Conservation (phyloP, 2,329 filamentous ascomycete genomes). For the Hypocreales sp. region DNA sequence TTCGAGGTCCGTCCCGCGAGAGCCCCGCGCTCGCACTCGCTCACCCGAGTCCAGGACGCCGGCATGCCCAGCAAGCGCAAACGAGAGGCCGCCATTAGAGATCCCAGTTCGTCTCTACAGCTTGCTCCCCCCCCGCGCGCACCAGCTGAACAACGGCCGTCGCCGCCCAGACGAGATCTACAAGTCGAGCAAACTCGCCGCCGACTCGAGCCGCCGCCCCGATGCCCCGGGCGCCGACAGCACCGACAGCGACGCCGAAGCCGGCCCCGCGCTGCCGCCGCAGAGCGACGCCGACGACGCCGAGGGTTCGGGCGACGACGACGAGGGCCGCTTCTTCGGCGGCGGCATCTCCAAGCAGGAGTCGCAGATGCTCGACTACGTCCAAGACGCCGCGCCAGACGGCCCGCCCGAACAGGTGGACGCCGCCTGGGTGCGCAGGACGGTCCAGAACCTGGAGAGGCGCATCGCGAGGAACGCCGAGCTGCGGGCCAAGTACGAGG, state of each 20-base stretch:
- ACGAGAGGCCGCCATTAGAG: slow-evolving; percentile 41
- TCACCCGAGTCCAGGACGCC: slow-evolving; percentile 15
- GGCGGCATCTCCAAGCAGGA: slow-evolving; percentile 74
- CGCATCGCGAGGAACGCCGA: slow-evolving; percentile 85
- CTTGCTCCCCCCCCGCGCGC: too few relatives aligned
- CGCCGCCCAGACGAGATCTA: slow-evolving; percentile 52
- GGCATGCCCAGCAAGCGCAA: slow-evolving; percentile 45
- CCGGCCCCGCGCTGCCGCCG: slow-evolving; percentile 29
- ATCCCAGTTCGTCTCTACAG: slow-evolving; percentile 38
- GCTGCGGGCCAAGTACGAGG: slow-evolving; percentile 70
- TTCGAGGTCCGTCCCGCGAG: slow-evolving; percentile 27
- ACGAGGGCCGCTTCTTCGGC: slow-evolving; percentile 91
- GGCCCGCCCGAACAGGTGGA: slow-evolving; percentile 59
- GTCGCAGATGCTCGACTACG: slow-evolving; percentile 71
- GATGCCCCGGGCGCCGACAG: slow-evolving; percentile 26
- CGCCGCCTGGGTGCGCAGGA: slow-evolving; percentile 64
- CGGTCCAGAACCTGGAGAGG: slow-evolving; percentile 74
- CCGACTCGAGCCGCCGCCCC: slow-evolving; percentile 28
- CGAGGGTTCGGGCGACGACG: slow-evolving; percentile 49
- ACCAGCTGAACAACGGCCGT: too few relatives aligned
- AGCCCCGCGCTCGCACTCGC: neutral
- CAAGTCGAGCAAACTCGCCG: slow-evolving; percentile 41
- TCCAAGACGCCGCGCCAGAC: slow-evolving; percentile 38
- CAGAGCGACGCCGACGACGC: slow-evolving; percentile 32
- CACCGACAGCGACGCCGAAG: slow-evolving; percentile 27